Evolutionary conservation across 257 asterid species (phyloP).

Genomic region (Mentha longifolia): DNA sequence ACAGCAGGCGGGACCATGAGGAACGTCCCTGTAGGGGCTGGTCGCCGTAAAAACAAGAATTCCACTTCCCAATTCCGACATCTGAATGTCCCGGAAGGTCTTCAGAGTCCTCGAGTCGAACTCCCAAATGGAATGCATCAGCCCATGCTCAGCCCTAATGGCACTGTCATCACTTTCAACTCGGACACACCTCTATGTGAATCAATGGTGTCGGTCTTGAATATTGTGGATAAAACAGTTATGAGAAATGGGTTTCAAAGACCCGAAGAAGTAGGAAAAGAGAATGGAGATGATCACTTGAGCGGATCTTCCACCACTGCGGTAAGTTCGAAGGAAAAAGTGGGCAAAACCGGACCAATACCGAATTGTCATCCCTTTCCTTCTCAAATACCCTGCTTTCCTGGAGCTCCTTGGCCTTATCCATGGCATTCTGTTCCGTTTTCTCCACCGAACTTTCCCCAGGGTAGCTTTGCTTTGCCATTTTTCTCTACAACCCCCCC

Average conservation of each 20-base stretch:
- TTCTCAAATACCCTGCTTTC: conserved; percentile 39
- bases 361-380: conserved; percentile 45
- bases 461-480: conserved; percentile 52
- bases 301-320: conserved; percentile 37
- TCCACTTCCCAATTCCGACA: conserved; percentile 38
- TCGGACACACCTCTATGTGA: conserved; percentile 48
- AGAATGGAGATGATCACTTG: conserved; percentile 36
- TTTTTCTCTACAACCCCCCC: conserved; percentile 57
- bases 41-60: conserved; percentile 51
- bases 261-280: conserved; percentile 33
- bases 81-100: conserved; percentile 37
- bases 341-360: conserved; percentile 22
- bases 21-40: conserved; percentile 55
- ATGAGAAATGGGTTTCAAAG: conserved; percentile 24
- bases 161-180: conserved; percentile 41
- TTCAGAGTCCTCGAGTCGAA: conserved; percentile 33
- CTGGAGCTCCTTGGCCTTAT: conserved; percentile 46
- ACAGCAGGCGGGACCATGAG: conserved; percentile 61
- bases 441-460: conserved; percentile 40
- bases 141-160: conserved; percentile 36
- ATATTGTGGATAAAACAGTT: conserved; percentile 38
- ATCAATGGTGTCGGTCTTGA: conserved; percentile 44
- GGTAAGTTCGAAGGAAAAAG: conserved; percentile 31
- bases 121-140: conserved; percentile 41
- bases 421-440: conserved; percentile 46